These are phyloP conservation scores for Clarireedia hainanense DNA, from an alignment of 2,329 filamentous ascomycete genomes.

Conservation along the genomic window DNA sequence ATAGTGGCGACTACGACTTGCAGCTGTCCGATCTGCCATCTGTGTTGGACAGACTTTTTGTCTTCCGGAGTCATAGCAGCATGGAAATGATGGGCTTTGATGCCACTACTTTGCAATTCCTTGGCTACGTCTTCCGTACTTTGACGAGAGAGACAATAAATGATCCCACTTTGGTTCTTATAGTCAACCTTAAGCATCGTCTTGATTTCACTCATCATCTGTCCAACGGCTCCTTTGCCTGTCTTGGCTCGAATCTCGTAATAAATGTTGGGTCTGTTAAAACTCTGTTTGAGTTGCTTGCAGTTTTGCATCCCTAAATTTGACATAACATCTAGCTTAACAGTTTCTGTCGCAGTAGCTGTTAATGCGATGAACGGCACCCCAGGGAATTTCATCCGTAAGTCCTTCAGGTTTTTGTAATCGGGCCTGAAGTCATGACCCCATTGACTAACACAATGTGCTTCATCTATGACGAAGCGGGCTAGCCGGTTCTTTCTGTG, in stretches of 20 bases:
- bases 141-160: conserved; percentile 85
- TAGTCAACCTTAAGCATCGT: conserved; percentile 65
- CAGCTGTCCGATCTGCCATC: conserved; percentile 73
- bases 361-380: conserved; percentile 94
- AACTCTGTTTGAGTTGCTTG: conserved; percentile 80
- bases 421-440: conserved; percentile 96
- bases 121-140: conserved; percentile 73
- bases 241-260: conserved; percentile 67
- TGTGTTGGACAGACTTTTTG: conserved; percentile 63
- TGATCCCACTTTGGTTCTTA: conserved; percentile 69
- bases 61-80: conserved; percentile 63
- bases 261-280: conserved; percentile 90
- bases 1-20: conserved; percentile 97
- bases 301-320: conserved; percentile 77
- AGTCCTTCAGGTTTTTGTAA: conserved; percentile 76
- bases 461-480: conserved; percentile 92
- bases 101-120: conserved; percentile 53
- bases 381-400: conserved; percentile 63
- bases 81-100: conserved; percentile 80
- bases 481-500: conserved; percentile 67
- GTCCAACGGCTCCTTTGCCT: conserved; percentile 27
- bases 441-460: conserved; percentile 99
- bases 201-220: conserved; percentile 41
- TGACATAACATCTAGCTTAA: conserved; percentile 84
- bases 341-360: conserved; percentile 88